Conservation (phyloP, 306 rosid species). For the Rubus idaeus region DNA sequence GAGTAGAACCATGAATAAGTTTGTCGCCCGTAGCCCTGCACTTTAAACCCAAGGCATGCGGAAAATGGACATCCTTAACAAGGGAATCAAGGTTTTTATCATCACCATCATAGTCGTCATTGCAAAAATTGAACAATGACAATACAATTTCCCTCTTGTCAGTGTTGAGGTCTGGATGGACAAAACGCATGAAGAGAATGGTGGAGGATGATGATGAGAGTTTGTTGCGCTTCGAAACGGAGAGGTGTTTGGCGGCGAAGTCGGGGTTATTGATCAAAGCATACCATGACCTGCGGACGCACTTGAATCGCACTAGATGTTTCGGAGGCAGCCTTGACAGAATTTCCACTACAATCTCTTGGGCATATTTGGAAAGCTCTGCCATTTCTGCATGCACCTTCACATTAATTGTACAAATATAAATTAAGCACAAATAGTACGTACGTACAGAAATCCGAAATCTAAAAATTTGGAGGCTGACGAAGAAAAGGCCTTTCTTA, state of each 20-base stretch:
- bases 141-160: neutral
- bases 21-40: too few relatives aligned
- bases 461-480: too few relatives aligned
- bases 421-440: too few relatives aligned
- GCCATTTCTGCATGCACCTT: neutral
- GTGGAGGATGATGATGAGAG: neutral
- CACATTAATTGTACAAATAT: too few relatives aligned
- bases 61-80: neutral
- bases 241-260: neutral
- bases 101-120: neutral
- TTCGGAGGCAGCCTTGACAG: conserved; percentile 1
- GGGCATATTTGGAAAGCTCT: neutral
- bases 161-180: neutral
- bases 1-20: too few relatives aligned
- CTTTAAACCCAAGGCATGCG: neutral
- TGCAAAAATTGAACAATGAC: neutral
- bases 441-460: too few relatives aligned
- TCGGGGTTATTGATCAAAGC: neutral
- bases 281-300: neutral
- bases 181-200: neutral
- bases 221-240: neutral
- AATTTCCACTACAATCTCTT: neutral
- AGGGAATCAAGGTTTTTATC: neutral
- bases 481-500: too few relatives aligned
- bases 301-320: neutral